Base-by-base conservation (phyloP, 768 basidiomycete species). In the Phlegmacium glaucopus region DNA sequence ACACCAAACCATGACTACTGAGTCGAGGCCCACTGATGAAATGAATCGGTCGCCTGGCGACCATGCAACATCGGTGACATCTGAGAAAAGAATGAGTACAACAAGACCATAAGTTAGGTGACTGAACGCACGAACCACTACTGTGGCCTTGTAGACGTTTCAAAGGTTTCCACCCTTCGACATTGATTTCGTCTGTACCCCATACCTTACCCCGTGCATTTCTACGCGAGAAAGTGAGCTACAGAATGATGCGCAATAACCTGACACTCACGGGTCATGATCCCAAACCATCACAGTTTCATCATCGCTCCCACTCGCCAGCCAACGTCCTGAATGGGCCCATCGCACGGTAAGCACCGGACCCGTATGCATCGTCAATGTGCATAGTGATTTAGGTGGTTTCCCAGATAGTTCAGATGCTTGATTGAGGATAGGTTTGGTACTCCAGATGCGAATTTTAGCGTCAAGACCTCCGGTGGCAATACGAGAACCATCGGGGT, bases 381-480 rank as follows among this genome's bases (percentile, higher is more conserved):
- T 98, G 57, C 90, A 93, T 22, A 98, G 72, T 11, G 87, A 81
- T 62, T 93, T 95, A 11, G 90, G 93, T 25, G 89, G 84, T 46
- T 79, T 75, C 49, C 85, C 78, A 38, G 84, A 79, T 51, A 68
- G 64, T 60, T 89, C 82, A 25, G 89, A 74, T 36, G 80, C 76
- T 11, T 77, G 68, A 52, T 84, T 84, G n/a, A 98, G 71, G 55
- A 98, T 95, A 0, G 96, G 94, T 52, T 90, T 85, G 1, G 96
- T 98, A 51, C 89, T 90, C 95, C 95, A 99, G 68, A 99, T 91
- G 41, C 93, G 87, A 51, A 99, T 83, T 72, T 94, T 94, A 34
- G 91, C 87, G 65, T 99, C 95, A 45, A 99, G 76, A 2, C 94
- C 94, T 25, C 94, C 96, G 1, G 95, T 99, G n/a, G 96, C 95